These are phyloP conservation scores for Aspergillus sp. DNA, from an alignment of 2,329 filamentous ascomycete species.

Conservation along the genomic window DNA sequence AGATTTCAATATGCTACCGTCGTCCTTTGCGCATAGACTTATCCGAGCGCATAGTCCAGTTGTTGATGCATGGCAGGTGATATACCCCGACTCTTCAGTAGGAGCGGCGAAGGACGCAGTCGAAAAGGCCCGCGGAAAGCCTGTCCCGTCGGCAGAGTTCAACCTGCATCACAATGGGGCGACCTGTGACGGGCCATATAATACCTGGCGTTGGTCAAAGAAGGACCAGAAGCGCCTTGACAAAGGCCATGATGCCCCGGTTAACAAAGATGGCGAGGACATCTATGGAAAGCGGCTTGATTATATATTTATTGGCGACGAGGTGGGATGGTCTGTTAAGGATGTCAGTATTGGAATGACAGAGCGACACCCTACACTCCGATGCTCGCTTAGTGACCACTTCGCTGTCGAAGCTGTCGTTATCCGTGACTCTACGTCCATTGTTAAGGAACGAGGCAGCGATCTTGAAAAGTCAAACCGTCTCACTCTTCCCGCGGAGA, in stretches of 20 bases:
- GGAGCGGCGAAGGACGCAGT: conserved; percentile 68
- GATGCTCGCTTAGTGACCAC: conserved; percentile 90
- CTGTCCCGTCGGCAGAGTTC: conserved; percentile 72
- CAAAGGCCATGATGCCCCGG: conserved; percentile 61
- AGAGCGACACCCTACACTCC: conserved; percentile 73
- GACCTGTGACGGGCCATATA: conserved; percentile 81
- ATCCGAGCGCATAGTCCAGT: conserved; percentile 77
- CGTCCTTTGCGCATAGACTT: conserved; percentile 78
- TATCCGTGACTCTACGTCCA: conserved; percentile 36
- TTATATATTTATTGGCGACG: conserved; percentile 81
- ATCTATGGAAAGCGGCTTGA: conserved; percentile 82
- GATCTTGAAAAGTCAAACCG: conserved; percentile 12
- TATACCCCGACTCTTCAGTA: conserved; percentile 81
- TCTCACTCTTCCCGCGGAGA: conserved; percentile 45
- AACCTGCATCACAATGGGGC: conserved; percentile 80
- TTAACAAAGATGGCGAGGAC: conserved; percentile 68
- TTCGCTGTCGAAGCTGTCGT: conserved; percentile 87
- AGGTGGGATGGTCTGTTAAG: conserved; percentile 68
- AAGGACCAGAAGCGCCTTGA: conserved; percentile 66
- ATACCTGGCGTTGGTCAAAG: conserved; percentile 91
- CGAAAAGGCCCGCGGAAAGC: conserved; percentile 65
- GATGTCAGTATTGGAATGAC: conserved; percentile 80
- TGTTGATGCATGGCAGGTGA: conserved; percentile 77
- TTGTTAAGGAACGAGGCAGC: neutral
- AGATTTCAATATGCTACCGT: conserved; percentile 95